A percentile compares a stretch with the other conserved stretches of the same genome.
Evolutionary conservation across 2,329 filamentous ascomycete species (phyloP).

Genomic region (Chaetomium olivaceum): DNA sequence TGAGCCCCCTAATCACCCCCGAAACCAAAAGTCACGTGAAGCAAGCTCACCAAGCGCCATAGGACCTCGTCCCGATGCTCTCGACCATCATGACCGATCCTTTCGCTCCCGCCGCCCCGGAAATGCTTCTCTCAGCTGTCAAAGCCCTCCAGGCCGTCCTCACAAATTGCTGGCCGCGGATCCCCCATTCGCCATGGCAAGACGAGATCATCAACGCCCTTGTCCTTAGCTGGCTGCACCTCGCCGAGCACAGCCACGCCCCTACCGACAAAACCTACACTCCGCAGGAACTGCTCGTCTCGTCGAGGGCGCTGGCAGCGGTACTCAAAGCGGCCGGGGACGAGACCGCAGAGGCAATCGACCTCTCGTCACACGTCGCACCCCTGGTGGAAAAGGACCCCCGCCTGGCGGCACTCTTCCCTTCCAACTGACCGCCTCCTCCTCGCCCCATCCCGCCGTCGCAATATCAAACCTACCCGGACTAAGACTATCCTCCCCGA

Average conservation of each 20-base stretch:
- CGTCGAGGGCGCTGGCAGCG: conserved; percentile 41
- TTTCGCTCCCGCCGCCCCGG: conserved; percentile 58
- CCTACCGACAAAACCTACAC: conserved; percentile 22
- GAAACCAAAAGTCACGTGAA: not conserved
- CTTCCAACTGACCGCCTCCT: not conserved
- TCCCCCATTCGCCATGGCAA: conserved; percentile 56
- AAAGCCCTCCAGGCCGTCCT: conserved; percentile 59
- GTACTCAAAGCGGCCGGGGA: conserved; percentile 35
- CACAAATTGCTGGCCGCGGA: conserved; percentile 67
- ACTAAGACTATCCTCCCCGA: not conserved
- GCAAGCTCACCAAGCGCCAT: conserved; percentile 11
- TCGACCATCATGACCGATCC: conserved; percentile 67
- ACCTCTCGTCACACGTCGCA: conserved; percentile 36
- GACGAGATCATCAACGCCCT: conserved; percentile 65
- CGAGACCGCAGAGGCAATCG: conserved; percentile 14
- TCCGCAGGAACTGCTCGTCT: conserved; percentile 40
- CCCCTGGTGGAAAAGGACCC: conserved; percentile 43
- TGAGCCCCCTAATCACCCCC: conserved; percentile 35
- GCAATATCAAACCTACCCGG: not conserved
- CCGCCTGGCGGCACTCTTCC: conserved; percentile 40
- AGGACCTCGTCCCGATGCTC: conserved; percentile 68
- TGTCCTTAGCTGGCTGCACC: conserved; percentile 62
- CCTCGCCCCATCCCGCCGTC: not conserved
- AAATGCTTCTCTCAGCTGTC: conserved; percentile 55
- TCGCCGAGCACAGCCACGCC: conserved; percentile 42